Evolutionary conservation across 208 protist species (phyloP).

Genomic region (Leishmania aethiopica): DNA sequence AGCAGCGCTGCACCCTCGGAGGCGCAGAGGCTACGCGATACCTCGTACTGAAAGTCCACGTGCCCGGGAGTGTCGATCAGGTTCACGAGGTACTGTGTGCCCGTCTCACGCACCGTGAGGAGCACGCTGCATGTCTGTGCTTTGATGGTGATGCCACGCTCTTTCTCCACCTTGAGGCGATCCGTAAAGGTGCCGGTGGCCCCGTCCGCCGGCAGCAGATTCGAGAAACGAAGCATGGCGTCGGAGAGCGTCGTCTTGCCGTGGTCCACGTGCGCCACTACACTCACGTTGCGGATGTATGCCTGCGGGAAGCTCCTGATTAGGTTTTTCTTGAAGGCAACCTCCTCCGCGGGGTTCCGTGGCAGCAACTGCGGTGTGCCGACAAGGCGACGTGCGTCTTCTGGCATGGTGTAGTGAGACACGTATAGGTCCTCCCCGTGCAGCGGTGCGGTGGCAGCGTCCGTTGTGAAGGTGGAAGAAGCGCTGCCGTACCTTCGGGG

Average conservation of each 20-base stretch:
- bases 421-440: conserved; percentile 31
- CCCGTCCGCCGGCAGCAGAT: conserved; percentile 67
- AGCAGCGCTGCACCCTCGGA: conserved; percentile 92
- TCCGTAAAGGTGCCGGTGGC: conserved; percentile 89
- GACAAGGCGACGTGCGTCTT: conserved; percentile 33
- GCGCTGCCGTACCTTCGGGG: conserved; percentile 4
- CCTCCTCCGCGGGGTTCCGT: conserved; percentile 32
- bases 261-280: conserved; percentile 94
- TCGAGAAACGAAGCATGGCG: conserved; percentile 81
- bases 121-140: conserved; percentile 95
- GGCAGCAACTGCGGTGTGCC: conserved; percentile 40
- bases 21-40: conserved; percentile 95
- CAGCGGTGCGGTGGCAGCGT: neutral
- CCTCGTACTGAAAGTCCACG: conserved; percentile 98
- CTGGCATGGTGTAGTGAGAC: conserved; percentile 36
- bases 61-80: conserved; percentile 98
- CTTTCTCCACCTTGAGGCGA: conserved; percentile 94
- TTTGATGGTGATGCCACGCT: conserved; percentile 97
- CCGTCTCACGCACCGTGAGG: conserved; percentile 21
- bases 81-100: conserved; percentile 91
- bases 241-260: conserved; percentile 94
- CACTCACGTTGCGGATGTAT: conserved; percentile 89
- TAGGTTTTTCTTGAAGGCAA: conserved; percentile 44
- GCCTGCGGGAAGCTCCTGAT: conserved; percentile 54
- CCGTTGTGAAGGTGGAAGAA: neutral